phyloP scores from a whole-genome alignment of 139 green algal species.

The Parachlorella kessleri region DNA sequence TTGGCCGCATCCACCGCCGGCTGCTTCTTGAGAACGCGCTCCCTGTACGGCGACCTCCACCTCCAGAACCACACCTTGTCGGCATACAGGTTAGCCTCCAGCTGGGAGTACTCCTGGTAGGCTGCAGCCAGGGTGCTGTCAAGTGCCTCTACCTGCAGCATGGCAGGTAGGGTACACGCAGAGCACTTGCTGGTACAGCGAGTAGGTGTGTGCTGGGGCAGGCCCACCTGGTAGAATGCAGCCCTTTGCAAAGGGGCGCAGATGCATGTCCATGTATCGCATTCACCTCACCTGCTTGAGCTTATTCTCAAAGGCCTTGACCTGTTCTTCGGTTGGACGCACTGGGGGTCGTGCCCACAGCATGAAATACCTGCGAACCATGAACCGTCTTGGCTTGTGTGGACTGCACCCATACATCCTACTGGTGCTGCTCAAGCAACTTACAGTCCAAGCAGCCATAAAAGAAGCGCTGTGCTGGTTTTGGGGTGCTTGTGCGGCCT shows the following conservation, averaged over 20 bases:
- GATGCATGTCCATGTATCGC: neutral
- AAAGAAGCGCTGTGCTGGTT: neutral
- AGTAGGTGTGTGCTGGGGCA: neutral
- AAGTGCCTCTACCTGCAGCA: neutral
- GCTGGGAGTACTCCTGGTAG: neutral
- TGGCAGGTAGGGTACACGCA: too few relatives aligned
- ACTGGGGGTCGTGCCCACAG: neutral
- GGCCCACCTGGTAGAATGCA: neutral
- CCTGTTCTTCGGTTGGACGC: neutral
- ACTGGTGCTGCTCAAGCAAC: too few relatives aligned
- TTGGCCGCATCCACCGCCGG: constrained; percentile 19
- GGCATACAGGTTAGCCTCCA: neutral
- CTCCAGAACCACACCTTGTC: constrained; percentile 57
- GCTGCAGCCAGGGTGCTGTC: neutral
- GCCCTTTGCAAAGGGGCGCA: neutral
- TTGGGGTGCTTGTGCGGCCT: neutral
- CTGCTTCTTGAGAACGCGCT: neutral
- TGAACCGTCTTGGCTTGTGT: too few relatives aligned
- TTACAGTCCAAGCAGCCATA: neutral
- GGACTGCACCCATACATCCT: too few relatives aligned
- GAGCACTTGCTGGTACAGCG: neutral
- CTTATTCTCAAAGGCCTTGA: neutral
- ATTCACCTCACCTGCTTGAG: neutral
- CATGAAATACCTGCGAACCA: too few relatives aligned
- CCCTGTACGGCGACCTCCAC: constrained; percentile 26